phyloP scores from a whole-genome alignment of 1,284 basidiomycete species.

The Crucibulum cyathiforme region DNA sequence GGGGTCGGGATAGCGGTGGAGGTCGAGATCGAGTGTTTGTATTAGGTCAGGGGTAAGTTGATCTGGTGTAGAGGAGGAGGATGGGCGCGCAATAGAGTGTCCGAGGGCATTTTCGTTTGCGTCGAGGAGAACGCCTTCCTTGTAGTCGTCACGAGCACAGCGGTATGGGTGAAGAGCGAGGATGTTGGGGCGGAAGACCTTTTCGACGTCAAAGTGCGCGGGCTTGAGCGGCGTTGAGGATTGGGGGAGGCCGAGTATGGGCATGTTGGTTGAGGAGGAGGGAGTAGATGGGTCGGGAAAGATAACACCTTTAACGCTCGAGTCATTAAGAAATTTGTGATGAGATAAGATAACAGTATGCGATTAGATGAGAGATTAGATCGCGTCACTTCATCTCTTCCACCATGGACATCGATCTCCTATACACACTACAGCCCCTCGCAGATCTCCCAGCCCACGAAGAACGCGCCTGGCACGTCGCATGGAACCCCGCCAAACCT shows the following conservation, averaged over 20 bases:
- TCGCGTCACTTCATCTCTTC: too few relatives aligned
- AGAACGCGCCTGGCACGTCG: conserved; percentile 87
- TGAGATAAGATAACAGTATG: too few relatives aligned
- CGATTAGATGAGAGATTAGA: too few relatives aligned
- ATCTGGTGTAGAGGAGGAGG: conserved; percentile 1
- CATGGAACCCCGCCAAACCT: conserved; percentile 89
- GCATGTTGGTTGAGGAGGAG: conserved; percentile 30
- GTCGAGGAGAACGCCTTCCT: conserved; percentile 92
- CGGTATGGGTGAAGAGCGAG: conserved; percentile 92
- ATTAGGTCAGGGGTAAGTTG: conserved; percentile 9
- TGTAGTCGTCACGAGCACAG: conserved; percentile 97
- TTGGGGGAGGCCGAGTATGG: conserved; percentile 47
- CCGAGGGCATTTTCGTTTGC: conserved; percentile 98
- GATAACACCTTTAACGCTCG: too few relatives aligned
- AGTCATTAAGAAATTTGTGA: too few relatives aligned
- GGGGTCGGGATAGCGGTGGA: conserved; percentile 90
- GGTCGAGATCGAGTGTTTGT: conserved; percentile 53
- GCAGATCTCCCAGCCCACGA: conserved; percentile 58
- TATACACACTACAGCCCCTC: not conserved
- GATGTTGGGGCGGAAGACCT: conserved; percentile 93
- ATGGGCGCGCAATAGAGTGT: conserved; percentile 69
- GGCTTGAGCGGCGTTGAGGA: conserved; percentile 56
- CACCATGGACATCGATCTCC: not conserved
- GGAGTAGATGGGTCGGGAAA: too few relatives aligned
- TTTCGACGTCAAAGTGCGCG: conserved; percentile 82